These are phyloP conservation scores for Pseudogymnoascus sp. DNA, from an alignment of 2,329 filamentous ascomycete species.

Conservation along the genomic window DNA sequence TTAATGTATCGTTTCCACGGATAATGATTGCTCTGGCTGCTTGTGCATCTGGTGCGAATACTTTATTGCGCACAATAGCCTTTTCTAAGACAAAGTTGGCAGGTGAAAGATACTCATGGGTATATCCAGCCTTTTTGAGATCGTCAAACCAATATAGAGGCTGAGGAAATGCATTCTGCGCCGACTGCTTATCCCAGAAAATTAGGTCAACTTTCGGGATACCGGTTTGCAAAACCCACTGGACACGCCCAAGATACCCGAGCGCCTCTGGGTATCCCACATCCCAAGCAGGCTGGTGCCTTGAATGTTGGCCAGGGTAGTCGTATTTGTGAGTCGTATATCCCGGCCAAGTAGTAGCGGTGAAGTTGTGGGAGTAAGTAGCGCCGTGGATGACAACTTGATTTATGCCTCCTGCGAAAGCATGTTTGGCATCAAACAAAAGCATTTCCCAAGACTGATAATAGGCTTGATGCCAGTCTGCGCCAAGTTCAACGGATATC, in stretches of 20 bases:
- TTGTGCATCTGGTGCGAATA: not conserved
- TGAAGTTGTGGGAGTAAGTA: slow-evolving; percentile 35
- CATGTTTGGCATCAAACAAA: slow-evolving; percentile 32
- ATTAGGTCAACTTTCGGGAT: slow-evolving; percentile 35
- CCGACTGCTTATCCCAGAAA: slow-evolving; percentile 30
- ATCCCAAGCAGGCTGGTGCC: slow-evolving; percentile 33
- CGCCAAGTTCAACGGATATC: slow-evolving; percentile 35
- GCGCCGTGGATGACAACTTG: slow-evolving; percentile 39
- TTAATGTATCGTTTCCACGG: slow-evolving; percentile 16
- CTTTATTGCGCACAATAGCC: not conserved
- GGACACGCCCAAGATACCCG: slow-evolving; percentile 32
- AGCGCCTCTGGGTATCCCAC: not conserved
- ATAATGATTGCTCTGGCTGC: slow-evolving; percentile 14
- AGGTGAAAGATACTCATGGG: slow-evolving; percentile 10
- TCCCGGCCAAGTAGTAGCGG: slow-evolving; percentile 42
- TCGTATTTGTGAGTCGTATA: slow-evolving; percentile 37
- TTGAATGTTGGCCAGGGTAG: slow-evolving; percentile 35
- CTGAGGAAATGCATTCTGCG: not conserved
- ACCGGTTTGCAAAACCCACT: slow-evolving; percentile 34
- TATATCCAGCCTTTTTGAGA: slow-evolving; percentile 11
- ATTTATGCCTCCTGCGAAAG: slow-evolving; percentile 36
- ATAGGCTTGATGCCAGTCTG: slow-evolving; percentile 22
- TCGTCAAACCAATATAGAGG: not conserved
- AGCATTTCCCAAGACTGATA: slow-evolving; percentile 24
- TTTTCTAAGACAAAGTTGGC: not conserved